Conservation (phyloP, 768 basidiomycete species). For the Lentinula detonsa region DNA sequence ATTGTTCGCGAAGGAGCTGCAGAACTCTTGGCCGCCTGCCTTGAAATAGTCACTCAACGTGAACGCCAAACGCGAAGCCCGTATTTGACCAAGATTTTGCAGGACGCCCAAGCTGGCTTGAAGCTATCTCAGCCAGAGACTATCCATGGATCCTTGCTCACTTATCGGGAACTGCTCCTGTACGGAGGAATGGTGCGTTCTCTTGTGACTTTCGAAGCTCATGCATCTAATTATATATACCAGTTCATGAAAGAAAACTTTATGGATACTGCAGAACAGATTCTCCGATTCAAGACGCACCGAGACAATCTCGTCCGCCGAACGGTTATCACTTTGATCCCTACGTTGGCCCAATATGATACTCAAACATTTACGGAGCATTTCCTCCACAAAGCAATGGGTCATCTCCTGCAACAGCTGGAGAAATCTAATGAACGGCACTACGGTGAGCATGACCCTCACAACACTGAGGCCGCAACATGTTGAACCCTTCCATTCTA, state of each 20-base stretch:
- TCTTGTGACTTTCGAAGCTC: background rate
- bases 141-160: slow-evolving; percentile 88
- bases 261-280: slow-evolving; percentile 81
- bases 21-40: slow-evolving; percentile 86
- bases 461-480: background rate
- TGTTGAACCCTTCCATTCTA: background rate
- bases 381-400: slow-evolving; percentile 93
- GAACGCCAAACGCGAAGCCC: slow-evolving; percentile 60
- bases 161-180: slow-evolving; percentile 84
- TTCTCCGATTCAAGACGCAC: slow-evolving; percentile 82
- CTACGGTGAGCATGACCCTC: slow-evolving; percentile 52
- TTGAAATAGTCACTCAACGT: slow-evolving; percentile 78
- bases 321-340: slow-evolving; percentile 94
- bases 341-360: slow-evolving; percentile 91
- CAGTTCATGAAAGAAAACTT: slow-evolving; percentile 90
- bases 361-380: slow-evolving; percentile 87
- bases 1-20: slow-evolving; percentile 92
- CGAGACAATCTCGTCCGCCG: slow-evolving; percentile 85
- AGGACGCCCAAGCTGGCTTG: slow-evolving; percentile 80
- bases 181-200: slow-evolving; percentile 87
- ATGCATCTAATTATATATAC: background rate
- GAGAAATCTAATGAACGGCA: slow-evolving; percentile 86
- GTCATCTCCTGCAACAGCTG: slow-evolving; percentile 79
- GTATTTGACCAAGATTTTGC: slow-evolving; percentile 76
- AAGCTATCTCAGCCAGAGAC: slow-evolving; percentile 79